Evolutionary conservation across 495 filamentous ascomycete genomes (phyloP), one percentile per base, ranked within the genome.

Genomic region (Podospora bellae-mahoneyi): DNA sequence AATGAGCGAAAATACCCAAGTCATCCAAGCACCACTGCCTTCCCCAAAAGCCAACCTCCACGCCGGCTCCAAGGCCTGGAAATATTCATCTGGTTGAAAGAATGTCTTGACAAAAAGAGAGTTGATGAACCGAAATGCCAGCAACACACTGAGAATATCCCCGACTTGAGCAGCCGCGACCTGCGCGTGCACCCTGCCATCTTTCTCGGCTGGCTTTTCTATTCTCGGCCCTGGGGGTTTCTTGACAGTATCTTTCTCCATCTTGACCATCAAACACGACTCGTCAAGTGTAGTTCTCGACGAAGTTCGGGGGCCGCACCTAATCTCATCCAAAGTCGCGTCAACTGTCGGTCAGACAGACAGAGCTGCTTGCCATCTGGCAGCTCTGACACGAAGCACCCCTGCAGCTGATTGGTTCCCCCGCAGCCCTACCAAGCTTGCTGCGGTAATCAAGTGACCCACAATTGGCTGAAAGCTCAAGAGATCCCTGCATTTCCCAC

Each of bases 21-120:
- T 99, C 71, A 99, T 83, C 93, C 93, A 98, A 23, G 93, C 91
- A 54, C 91, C 91, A 77, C 89, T 89, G 19, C 85, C 76, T 16
- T 77, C 69, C 9, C 93, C 94, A 80, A 97, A 98, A 0, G 91
- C 90, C 59, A 94, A 82, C 76, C 89, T 84, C 94, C 94, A 98
- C 69, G 95, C 95, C 53, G 95, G 96, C 76, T 99, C 95, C 13
- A 99, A 84, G 5, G 93, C 91, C 75, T 99, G 95, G 71, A 93
- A 99, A 82, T 91, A 98, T 77, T 99, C 95, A 81, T 99, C 95
- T n/a, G 95, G 95, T 77, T 99, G 95, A 81, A 99, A 99, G 77
- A 97, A 99, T n/a, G 95, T 98, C 62, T 87, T 84, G 54, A 96
- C 82, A 62, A 82, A 86, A 66, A 97, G 81, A n/a, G 93, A 89